Evolutionary conservation across 805 yeast species (phyloP), one percentile per base, ranked within the genome.

Genomic region (Cyberlindnera japonica): DNA sequence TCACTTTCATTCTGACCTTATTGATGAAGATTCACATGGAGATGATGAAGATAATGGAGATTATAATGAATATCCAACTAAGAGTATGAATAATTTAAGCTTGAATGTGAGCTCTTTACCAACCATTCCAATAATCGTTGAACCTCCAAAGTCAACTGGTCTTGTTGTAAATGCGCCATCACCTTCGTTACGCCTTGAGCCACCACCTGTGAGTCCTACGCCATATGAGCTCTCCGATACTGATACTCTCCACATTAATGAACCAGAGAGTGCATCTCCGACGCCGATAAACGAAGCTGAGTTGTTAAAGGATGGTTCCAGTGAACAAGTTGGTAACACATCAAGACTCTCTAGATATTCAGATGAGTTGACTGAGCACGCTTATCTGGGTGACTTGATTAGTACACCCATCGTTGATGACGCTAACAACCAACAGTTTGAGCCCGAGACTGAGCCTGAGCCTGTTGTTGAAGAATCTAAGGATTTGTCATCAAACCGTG

Each of bases 181-280:
- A 17, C 30, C 30, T 14, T n/a, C 30, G 7, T 8, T 13, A 27
- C 18, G 13, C 12, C 18, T 14, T 6, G 30, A 14, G 18, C 25
- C 35, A n/a, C 43, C 45, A 15, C 42, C 38, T 5, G 23, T 29
- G 17, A 46, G 51, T 25, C 49, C 53, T n/a, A 38, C 36, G 5
- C 16, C 28, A 3, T 35, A 37, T 15, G 48, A 49, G 6, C 38
- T 48, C 13, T 49, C 59, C 9, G 58, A 52, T 35, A 33, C 56
- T 1, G 61, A 55, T 28, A 48, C 59, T 7, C 34, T 49, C 17
- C 58, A 55, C 16, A 48, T 53, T 15, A 47, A 38, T 19, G 49
- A 41, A 16, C 44, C 48, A 32, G 36, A 41, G 18, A 41, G 44
- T n/a, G 15, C 40, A 17, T 15, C 30, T 14, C 18, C 30, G 12